phyloP scores from a whole-genome alignment of 805 yeast genomes.

The Clavispora fructus region DNA sequence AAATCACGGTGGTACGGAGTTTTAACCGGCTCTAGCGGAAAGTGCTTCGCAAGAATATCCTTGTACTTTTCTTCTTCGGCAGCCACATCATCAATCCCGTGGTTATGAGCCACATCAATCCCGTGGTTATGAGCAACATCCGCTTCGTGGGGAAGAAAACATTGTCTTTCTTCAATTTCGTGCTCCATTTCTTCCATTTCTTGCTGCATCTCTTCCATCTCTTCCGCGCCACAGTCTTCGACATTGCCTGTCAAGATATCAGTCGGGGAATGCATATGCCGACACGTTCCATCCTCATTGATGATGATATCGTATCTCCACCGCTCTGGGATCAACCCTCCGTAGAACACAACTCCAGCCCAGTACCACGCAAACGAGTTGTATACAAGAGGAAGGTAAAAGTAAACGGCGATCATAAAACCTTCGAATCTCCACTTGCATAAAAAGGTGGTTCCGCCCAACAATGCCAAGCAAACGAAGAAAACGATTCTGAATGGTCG shows the following conservation, averaged over 20 bases:
- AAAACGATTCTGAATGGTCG: constrained; percentile 75
- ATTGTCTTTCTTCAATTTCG: background rate
- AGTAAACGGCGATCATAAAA: constrained; percentile 41
- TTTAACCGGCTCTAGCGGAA: constrained; percentile 25
- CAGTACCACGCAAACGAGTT: constrained; percentile 72
- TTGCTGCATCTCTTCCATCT: constrained; percentile 25
- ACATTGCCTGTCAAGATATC: constrained; percentile 31
- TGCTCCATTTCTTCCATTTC: constrained; percentile 18
- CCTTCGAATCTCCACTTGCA: constrained; percentile 56
- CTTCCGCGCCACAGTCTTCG: constrained; percentile 36
- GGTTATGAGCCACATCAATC: background rate
- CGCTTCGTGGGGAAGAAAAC: background rate
- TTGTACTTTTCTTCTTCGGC: constrained; percentile 19
- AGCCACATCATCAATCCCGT: constrained; percentile 2
- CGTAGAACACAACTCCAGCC: constrained; percentile 82
- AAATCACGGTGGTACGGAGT: constrained; percentile 38
- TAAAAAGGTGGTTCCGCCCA: constrained; percentile 66
- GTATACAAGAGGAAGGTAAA: constrained; percentile 61
- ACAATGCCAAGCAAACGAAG: constrained; percentile 68
- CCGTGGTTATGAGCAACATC: background rate
- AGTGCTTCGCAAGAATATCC: constrained; percentile 31
- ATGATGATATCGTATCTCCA: constrained; percentile 68
- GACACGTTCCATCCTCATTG: constrained; percentile 33
- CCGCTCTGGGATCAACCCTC: constrained; percentile 83
- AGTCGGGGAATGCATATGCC: constrained; percentile 17